Conservation (phyloP, 2,329 filamentous ascomycete genomes). For the Elsinoe batatas region DNA sequence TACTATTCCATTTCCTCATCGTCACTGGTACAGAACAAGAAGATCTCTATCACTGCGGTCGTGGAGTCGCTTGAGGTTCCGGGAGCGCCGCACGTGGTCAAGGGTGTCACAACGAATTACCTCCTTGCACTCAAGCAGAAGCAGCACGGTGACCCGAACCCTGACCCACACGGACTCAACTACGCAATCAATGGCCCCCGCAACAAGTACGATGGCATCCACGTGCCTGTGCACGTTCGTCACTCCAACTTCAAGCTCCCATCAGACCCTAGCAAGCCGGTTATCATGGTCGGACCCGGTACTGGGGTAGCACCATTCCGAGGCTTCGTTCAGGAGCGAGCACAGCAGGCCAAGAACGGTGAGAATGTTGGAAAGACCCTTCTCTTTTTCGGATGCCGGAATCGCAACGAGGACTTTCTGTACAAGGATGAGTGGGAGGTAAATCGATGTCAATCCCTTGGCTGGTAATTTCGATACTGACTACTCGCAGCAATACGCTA, state of each 20-base stretch:
- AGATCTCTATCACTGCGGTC: conserved; percentile 89
- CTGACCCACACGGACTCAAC: conserved; percentile 71
- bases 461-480: conserved; percentile 2
- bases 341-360: conserved; percentile 69
- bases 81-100: conserved; percentile 68
- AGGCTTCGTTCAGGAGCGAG: conserved; percentile 87
- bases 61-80: conserved; percentile 76
- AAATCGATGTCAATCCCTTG: conserved; percentile 32
- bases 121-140: conserved; percentile 90
- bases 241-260: conserved; percentile 99
- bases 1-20: conserved; percentile 99
- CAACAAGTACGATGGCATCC: conserved; percentile 94
- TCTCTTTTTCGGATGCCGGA: conserved; percentile 93
- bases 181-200: conserved; percentile 83
- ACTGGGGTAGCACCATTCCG: conserved; percentile 96
- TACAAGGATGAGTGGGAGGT: conserved; percentile 91
- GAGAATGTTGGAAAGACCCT: conserved; percentile 77
- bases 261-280: conserved; percentile 82
- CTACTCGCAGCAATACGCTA: conserved; percentile 60
- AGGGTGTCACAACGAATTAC: conserved; percentile 95
- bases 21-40: conserved; percentile 84
- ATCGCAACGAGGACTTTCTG: conserved; percentile 77
- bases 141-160: conserved; percentile 77
- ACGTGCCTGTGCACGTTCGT: conserved; percentile 88
- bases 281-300: conserved; percentile 93